A percentile compares a stretch with the other conserved stretches of the same genome.
These are phyloP conservation scores for Plenodomus biglobosus DNA, from an alignment of 2,329 filamentous ascomycete species.

Conservation along the genomic window DNA sequence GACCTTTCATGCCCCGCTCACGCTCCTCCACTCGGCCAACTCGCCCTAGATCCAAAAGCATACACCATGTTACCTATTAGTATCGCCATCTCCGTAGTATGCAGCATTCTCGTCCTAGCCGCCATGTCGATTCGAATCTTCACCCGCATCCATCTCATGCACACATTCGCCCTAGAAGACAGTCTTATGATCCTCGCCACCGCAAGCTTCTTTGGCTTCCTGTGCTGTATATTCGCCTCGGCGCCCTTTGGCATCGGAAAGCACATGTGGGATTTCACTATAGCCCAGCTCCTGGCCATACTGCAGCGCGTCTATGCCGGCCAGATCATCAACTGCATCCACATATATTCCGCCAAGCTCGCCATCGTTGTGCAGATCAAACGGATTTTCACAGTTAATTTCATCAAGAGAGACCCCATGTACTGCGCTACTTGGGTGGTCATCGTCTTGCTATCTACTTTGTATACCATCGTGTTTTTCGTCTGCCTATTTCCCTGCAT, in stretches of 20 bases:
- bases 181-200: neutral
- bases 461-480: slow-evolving; percentile 10
- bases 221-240: slow-evolving; percentile 5
- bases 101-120: neutral
- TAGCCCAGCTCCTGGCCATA: slow-evolving; percentile 6
- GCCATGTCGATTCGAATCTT: slow-evolving; percentile 5
- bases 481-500: slow-evolving; percentile 11
- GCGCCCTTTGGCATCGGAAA: slow-evolving; percentile 5
- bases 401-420: slow-evolving; percentile 2
- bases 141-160: neutral
- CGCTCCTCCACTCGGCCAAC: slow-evolving; percentile 8
- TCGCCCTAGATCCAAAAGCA: slow-evolving; percentile 11
- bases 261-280: slow-evolving; percentile 14
- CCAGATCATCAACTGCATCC: slow-evolving; percentile 17
- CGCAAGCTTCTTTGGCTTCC: slow-evolving; percentile 4
- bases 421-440: slow-evolving; percentile 21
- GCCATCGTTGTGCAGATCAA: slow-evolving; percentile 18
- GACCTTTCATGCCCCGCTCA: slow-evolving; percentile 10
- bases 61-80: slow-evolving; percentile 2
- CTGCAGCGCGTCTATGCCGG: slow-evolving; percentile 11
- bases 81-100: neutral
- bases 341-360: slow-evolving; percentile 17
- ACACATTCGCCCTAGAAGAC: slow-evolving; percentile 1
- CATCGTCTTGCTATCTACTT: slow-evolving; percentile 8
- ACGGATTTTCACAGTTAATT: slow-evolving; percentile 9